Conservation (phyloP, 108 stramenopile genomes). For the Conticribra weissflogii region DNA sequence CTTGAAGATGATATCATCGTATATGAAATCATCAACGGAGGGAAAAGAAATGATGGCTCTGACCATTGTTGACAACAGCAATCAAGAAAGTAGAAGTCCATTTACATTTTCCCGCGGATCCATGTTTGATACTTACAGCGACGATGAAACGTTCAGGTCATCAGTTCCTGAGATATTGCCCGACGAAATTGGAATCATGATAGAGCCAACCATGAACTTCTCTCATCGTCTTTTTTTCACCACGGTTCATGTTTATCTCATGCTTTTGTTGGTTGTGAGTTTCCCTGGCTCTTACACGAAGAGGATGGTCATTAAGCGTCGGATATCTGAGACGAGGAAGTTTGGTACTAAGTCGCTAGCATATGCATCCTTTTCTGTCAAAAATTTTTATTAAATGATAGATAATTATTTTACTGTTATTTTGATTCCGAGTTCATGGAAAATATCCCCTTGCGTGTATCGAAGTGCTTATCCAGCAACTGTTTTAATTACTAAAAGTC, state of each 20-base stretch:
- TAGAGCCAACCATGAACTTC: slow-evolving; percentile 66
- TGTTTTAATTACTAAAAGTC: too few species aligned
- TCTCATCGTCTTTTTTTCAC: slow-evolving; percentile 67
- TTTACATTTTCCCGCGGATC: slow-evolving; percentile 14
- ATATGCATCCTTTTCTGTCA: neutral
- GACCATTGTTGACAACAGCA: slow-evolving; percentile 20
- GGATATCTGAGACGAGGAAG: slow-evolving; percentile 9
- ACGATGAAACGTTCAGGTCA: neutral
- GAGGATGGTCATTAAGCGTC: slow-evolving; percentile 54
- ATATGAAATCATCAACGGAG: slow-evolving; percentile 32
- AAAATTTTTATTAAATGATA: neutral
- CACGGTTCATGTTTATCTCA: slow-evolving; percentile 78
- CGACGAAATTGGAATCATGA: slow-evolving; percentile 78
- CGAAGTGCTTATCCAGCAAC: too few species aligned
- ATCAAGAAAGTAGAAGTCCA: neutral
- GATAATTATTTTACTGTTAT: too few species aligned
- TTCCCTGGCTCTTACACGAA: slow-evolving; percentile 67
- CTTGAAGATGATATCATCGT: slow-evolving; percentile 31
- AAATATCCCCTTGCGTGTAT: too few species aligned
- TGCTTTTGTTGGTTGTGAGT: slow-evolving; percentile 79
- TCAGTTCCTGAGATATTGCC: slow-evolving; percentile 41
- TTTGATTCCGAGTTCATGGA: too few species aligned
- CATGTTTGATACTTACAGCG: slow-evolving; percentile 15
- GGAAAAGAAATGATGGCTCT: slow-evolving; percentile 20
- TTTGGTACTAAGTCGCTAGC: neutral